Evolutionary conservation across 2,329 filamentous ascomycete genomes (phyloP), one percentile per base, ranked within the genome.

Genomic region (Colletotrichum tabaci): DNA sequence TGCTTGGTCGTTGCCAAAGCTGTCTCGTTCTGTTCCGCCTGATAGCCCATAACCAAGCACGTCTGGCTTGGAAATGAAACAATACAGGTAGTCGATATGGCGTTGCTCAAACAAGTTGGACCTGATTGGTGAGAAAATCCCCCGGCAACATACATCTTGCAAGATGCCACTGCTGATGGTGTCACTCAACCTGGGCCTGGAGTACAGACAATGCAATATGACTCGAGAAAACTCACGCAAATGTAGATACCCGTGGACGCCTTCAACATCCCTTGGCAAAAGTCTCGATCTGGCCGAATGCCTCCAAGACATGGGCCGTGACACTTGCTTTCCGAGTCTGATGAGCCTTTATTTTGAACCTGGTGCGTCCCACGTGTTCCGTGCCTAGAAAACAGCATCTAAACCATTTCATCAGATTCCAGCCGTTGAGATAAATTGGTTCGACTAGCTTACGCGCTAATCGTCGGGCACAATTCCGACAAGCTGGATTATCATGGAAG

Each of bases 201-300:
- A 18, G 1, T 38, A 21, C 13, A 49, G 46, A 38, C n/a, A 23
- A n/a, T 15, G n/a, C 21, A 61, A 18, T n/a, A 18, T 35, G 46
- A 23, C 35, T 38, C 13, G n/a, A 30, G 26, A 38, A 16, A 13
- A 13, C 56, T 12, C 15, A 7, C 56, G 15, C 15, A 52, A n/a
- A 47, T 16, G 47, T 10, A 66, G 15, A 42, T 56, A 46, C 55
- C 21, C 55, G 38, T 61, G 3, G 23, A 7, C 7, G 56, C 13
- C 50, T 44, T 9, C 16, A 35, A 46, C n/a, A 13, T 60, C 42
- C 26, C 44, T 50, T 42, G 46, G 40, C 21, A 30, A 61, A 47
- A 30, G 30, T 55, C 47, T 38, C 47, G 61, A 40, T 23, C 50
- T 46, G 52, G 57, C 60, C 53, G 50, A 58, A 44, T 26, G 26